Conservation (phyloP, 108 stramenopile genomes). For the Skeletonema menzelii region DNA sequence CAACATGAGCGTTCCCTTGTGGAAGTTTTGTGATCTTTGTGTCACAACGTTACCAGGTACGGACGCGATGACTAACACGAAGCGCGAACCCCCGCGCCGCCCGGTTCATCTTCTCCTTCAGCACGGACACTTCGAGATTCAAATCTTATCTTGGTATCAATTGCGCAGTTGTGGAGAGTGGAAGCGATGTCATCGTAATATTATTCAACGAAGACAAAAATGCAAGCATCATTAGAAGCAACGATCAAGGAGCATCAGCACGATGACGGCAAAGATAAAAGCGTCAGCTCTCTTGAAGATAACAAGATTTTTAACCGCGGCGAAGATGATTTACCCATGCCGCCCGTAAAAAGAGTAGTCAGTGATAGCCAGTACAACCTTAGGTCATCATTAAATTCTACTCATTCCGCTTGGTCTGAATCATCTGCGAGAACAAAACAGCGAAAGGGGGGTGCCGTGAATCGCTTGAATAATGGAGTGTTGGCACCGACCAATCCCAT, state of each 20-base stretch:
- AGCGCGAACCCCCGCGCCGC: too few relatives aligned
- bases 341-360: neutral
- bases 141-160: too few relatives aligned
- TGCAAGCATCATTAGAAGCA: too few relatives aligned
- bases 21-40: too few relatives aligned
- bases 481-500: neutral
- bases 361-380: neutral
- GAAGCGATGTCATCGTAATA: too few relatives aligned
- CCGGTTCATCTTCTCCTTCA: too few relatives aligned
- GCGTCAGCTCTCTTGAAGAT: neutral
- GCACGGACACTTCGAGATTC: too few relatives aligned
- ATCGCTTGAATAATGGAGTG: neutral
- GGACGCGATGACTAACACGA: too few relatives aligned
- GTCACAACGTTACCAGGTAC: too few relatives aligned
- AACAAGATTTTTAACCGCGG: neutral
- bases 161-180: too few relatives aligned
- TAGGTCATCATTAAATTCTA: neutral
- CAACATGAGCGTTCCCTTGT: too few relatives aligned
- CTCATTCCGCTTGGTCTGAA: neutral
- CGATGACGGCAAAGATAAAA: neutral
- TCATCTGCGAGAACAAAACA: neutral
- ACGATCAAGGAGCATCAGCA: neutral
- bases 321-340: neutral
- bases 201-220: too few relatives aligned
- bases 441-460: neutral